Base-by-base conservation (phyloP, 768 basidiomycete genomes). In the Mycena rosella region DNA sequence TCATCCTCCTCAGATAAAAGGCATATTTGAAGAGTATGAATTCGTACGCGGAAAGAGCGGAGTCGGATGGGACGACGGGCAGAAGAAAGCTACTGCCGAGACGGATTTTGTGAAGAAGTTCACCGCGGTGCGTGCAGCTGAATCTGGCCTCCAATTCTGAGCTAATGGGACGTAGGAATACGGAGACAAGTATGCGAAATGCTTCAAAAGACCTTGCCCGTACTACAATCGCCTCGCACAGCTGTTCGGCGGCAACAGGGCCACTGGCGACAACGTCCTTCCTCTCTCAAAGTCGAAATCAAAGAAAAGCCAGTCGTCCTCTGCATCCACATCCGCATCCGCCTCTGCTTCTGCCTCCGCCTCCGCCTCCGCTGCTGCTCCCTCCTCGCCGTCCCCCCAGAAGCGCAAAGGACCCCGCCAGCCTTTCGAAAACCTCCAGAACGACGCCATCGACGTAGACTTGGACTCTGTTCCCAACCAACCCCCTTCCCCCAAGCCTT, bases 231-330 rank as follows among this genome's bases (percentile, higher is more conserved):
- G 60, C 24, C 38, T 60, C 8, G 22, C 60, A 22, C 29, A 20
- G 4, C 36, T 60, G 5, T 60, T 60, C n/a, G 48, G 60, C 24
- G 60, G 60, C 24, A 60, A 60, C 48, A 49, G 36, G 32, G 60
- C 60, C 48, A 60, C 48, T 11, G 60, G 58, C 13, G 32, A 34
- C 32, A 34, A 34, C 7, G 32, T 55, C 34, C 53, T 55, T 13
- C 53, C 36, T 38, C 53, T 55, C n/a, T 17, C 30, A 24, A 55
- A 55, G 32, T 17, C 53, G 10, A 38, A 34, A 13, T n/a, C 34
- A 29, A 55, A 55, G 32, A 55, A 55, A 55, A 7, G 29, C n/a
- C 22, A 34, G 14, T 14, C 34, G 34, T 38, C 53, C 18, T 55
- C 53, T 15, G 34, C 53, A 17, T 55, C 53, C 32, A 34, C 32